Conservation (phyloP, 2,329 filamentous ascomycete species). For the Sarocladium oryzae region DNA sequence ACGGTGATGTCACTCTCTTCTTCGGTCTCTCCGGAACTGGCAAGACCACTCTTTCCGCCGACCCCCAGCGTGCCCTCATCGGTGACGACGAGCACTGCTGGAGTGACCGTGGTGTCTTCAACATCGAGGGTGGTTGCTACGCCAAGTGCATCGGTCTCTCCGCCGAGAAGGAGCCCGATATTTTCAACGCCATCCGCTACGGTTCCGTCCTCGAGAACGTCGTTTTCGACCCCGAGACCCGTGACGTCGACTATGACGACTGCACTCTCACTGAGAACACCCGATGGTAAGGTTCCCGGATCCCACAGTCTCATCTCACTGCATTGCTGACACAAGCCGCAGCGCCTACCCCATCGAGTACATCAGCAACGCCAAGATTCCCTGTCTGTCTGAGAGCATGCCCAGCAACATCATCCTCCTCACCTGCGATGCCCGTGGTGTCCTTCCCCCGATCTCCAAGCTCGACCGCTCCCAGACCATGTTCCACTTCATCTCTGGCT, state of each 20-base stretch:
- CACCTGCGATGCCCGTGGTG: slow-evolving; percentile 95
- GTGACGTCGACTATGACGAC: slow-evolving; percentile 93
- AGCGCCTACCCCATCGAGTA: slow-evolving; percentile 97
- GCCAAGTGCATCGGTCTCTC: slow-evolving; percentile 98
- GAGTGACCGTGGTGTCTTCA: slow-evolving; percentile 95
- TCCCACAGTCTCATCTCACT: too few relatives aligned
- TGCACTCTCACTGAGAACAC: slow-evolving; percentile 96
- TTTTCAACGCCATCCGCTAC: slow-evolving; percentile 91
- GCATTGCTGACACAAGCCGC: slow-evolving; percentile 13
- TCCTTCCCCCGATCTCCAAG: slow-evolving; percentile 96
- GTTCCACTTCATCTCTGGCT: slow-evolving; percentile 99
- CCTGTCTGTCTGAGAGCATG: slow-evolving; percentile 80
- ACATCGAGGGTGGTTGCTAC: slow-evolving; percentile 99
- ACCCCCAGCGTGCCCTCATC: slow-evolving; percentile 92
- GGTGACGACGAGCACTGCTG: slow-evolving; percentile 99
- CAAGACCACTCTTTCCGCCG: slow-evolving; percentile 96
- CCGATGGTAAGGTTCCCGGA: slow-evolving; percentile 53
- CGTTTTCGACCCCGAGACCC: slow-evolving; percentile 86
- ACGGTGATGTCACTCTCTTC: slow-evolving; percentile 97
- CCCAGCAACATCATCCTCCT: slow-evolving; percentile 97
- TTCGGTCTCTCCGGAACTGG: slow-evolving; percentile 97
- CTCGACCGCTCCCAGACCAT: slow-evolving; percentile 91
- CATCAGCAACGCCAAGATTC: slow-evolving; percentile 98
- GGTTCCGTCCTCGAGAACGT: slow-evolving; percentile 98
- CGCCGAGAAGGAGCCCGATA: slow-evolving; percentile 98